Base-by-base conservation (phyloP, 345 rosid genomes). In the Populus pruinosa region DNA sequence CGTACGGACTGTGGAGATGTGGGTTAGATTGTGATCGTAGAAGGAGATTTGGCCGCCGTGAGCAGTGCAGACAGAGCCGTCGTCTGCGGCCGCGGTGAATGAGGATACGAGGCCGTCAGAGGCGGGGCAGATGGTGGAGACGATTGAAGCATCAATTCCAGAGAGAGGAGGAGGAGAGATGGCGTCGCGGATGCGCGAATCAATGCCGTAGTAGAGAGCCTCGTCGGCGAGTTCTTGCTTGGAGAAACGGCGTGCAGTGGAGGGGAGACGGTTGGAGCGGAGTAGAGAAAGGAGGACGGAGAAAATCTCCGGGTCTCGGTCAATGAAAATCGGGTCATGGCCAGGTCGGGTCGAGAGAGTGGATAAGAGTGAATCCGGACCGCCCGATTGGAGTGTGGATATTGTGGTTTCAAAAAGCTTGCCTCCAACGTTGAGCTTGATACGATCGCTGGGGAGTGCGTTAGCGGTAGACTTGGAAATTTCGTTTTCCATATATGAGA, bases 381-480 rank as follows among this genome's bases (percentile, higher is more conserved):
- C 94, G 39, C 89, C 87, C 23, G 94, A 87, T 73, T 85, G 91
- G 63, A 96, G 91, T 7, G 98, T 96, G 18, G 91, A 77, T n/a
- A 85, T 43, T 61, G 93, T 91, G 71, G 99, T 93, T 67, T 92
- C 96, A 68, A 92, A 92, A 69, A 92, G 82, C 81, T 88, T 88
- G 33, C 98, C 98, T 29, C 97, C 99, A 14, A 96, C 98, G 86
- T 96, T 96, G 85, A 96, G 98, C 82, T 87, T 90, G 83, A 96
- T 62, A 25, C 91, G 88, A 77, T 83, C 71, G 67, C 71, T 25
- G 23, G 78, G 31, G 62, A 35, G 67, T 16, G 62, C 9, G 12
- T 31, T 67, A 25, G 67, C 68, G 53, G 43, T 55, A 56, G 69
- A 66, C 66, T 66, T 10, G 67, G 75, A 59, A 53, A 10, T 63